These are phyloP conservation scores for Colletotrichum brevisporum DNA, from an alignment of 2,329 filamentous ascomycete genomes.

Conservation along the genomic window DNA sequence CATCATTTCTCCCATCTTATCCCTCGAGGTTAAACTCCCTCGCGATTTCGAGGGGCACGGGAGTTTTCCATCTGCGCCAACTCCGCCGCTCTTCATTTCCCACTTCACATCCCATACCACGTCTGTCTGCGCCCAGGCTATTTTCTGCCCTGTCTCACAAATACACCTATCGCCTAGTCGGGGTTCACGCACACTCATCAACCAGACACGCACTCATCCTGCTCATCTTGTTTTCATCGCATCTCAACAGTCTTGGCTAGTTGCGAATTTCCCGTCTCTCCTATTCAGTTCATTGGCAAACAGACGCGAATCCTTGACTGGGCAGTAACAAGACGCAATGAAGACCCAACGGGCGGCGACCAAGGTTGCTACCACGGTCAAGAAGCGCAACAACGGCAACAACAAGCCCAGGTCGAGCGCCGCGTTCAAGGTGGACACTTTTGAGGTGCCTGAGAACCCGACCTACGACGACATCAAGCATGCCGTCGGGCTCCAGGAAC, in stretches of 20 bases:
- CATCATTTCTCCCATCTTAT: slow-evolving; percentile 3
- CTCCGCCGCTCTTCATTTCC: slow-evolving; percentile 40
- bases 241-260: slow-evolving; percentile 5
- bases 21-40: background rate
- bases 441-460: slow-evolving; percentile 51
- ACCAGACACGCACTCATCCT: slow-evolving; percentile 33
- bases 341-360: slow-evolving; percentile 49
- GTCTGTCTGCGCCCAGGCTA: slow-evolving; percentile 34
- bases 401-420: slow-evolving; percentile 46
- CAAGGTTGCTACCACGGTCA: slow-evolving; percentile 48
- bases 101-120: slow-evolving; percentile 36
- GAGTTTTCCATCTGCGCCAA: slow-evolving; percentile 28
- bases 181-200: slow-evolving; percentile 30
- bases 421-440: slow-evolving; percentile 50
- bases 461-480: slow-evolving; percentile 53
- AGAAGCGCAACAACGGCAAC: slow-evolving; percentile 45
- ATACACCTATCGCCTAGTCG: slow-evolving; percentile 37
- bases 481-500: slow-evolving; percentile 54
- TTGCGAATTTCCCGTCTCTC: slow-evolving; percentile 2
- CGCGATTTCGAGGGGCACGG: slow-evolving; percentile 10
- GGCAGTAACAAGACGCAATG: slow-evolving; percentile 48
- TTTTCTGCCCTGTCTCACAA: slow-evolving; percentile 38
- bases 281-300: background rate
- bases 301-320: slow-evolving; percentile 16
- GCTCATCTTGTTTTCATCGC: slow-evolving; percentile 29